Evolutionary conservation across 1,139 yeast genomes (phyloP).

Genomic region (Blastobotrys aristatus): DNA sequence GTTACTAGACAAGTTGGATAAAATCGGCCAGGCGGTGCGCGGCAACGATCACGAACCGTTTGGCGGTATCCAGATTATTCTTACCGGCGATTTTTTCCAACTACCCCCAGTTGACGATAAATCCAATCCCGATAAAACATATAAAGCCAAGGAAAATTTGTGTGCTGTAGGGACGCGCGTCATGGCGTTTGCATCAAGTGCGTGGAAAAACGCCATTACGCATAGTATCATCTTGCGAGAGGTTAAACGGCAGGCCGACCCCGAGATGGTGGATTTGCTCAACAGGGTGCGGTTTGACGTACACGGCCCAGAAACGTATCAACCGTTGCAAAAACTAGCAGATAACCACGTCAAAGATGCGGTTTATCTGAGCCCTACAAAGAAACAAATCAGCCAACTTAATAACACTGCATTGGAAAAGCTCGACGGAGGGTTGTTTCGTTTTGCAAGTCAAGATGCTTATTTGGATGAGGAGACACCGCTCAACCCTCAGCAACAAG

Average conservation of each 20-base stretch:
- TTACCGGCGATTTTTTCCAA: slow-evolving; percentile 84
- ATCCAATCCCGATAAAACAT: too few species aligned
- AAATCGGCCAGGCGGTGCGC: slow-evolving; percentile 48
- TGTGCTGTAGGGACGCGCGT: slow-evolving; percentile 33
- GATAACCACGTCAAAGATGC: slow-evolving; percentile 77
- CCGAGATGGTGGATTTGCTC: slow-evolving; percentile 65
- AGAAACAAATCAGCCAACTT: slow-evolving; percentile 68
- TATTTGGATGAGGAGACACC: slow-evolving; percentile 39
- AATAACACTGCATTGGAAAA: slow-evolving; percentile 50
- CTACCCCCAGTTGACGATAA: slow-evolving; percentile 68
- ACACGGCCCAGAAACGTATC: slow-evolving; percentile 17
- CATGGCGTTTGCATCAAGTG: slow-evolving; percentile 71
- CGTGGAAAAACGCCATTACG: slow-evolving; percentile 63
- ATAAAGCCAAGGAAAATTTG: too few species aligned
- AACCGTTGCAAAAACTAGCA: slow-evolving; percentile 51
- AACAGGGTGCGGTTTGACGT: slow-evolving; percentile 57
- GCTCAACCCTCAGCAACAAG: slow-evolving; percentile 38
- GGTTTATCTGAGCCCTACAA: slow-evolving; percentile 71
- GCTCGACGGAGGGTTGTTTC: slow-evolving; percentile 38
- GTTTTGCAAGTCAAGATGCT: slow-evolving; percentile 52
- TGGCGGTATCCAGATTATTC: slow-evolving; percentile 76
- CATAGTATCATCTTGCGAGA: slow-evolving; percentile 51
- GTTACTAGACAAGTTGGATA: slow-evolving; percentile 59
- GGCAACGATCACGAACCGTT: slow-evolving; percentile 36
- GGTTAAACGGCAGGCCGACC: slow-evolving; percentile 89